Base-by-base conservation (phyloP, 208 protist genomes). In the Leishmania tarentolae region DNA sequence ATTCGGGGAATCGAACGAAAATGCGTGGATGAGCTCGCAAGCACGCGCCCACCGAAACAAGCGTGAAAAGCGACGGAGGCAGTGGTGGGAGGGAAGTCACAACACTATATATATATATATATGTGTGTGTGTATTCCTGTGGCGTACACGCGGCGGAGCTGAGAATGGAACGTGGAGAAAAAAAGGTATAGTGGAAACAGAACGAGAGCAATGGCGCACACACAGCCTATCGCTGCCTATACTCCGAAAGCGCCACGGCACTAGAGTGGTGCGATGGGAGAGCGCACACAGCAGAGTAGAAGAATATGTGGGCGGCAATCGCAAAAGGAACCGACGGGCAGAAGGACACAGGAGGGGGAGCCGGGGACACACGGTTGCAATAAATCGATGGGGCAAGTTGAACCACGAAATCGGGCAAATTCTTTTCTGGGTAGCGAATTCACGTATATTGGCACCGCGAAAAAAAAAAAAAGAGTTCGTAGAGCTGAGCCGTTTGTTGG, bases 261-360 rank as follows among this genome's bases (percentile, higher is more conserved):
- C 59, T 19, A n/a, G n/a, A 3, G 59, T 65, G n/a, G 59, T 9
- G n/a, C n/a, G 24, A 37, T n/a, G 59, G 59, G 59, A 66, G n/a
- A 28, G 59, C n/a, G 59, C 37, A 66, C 13, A 66, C n/a, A 40
- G 3, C 1, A 66, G n/a, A 13, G 59, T 66, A 3, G 4, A 17
- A 6, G 59, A 66, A 66, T 66, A 11, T 11, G 59, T 40, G n/a
- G 24, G 66, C n/a, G 9, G 40, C 40, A 71, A 71, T 21, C 17
- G 11, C 19, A 53, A 80, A 80, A 85, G 68, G 37, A 79, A 31
- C 3, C 6, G 8, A 11, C 56, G 28, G 15, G 31, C 56, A 61
- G 56, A 76, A 76, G 76, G 66, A 79, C 37, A 69, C n/a, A n/a
- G n/a, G 40, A 79, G 71, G 21, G 73, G 75, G n/a, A 82, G 37